These are phyloP conservation scores for Aegilops bicornis DNA, from an alignment of 176 grass and related monocot genomes.

Conservation along the genomic window DNA sequence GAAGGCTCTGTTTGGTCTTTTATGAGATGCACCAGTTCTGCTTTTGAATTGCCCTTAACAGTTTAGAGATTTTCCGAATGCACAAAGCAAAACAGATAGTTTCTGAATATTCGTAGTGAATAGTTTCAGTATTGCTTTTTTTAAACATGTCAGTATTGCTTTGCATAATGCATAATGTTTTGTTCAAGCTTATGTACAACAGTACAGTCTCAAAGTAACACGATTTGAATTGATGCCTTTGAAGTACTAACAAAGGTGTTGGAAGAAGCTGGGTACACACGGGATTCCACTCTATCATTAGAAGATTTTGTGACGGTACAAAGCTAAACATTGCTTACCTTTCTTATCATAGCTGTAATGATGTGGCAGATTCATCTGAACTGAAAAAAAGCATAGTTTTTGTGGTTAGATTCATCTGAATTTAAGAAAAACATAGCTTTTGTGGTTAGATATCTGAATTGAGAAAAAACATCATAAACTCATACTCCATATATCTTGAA, in stretches of 20 bases:
- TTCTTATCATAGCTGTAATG: not conserved
- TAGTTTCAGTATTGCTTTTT: not conserved
- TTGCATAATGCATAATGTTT: not conserved
- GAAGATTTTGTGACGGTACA: constrained; percentile 75
- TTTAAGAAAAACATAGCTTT: no score
- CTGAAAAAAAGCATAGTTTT: no score
- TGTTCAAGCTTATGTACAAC: not conserved
- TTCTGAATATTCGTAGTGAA: not conserved
- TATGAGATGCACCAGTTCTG: not conserved
- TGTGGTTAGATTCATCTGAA: no score
- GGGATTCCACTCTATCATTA: constrained; percentile 55
- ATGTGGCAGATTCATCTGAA: not conserved
- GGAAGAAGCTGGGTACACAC: constrained; percentile 70
- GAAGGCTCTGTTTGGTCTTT: not conserved
- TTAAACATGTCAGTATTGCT: not conserved
- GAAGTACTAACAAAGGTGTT: constrained; percentile 40
- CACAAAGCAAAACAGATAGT: not conserved
- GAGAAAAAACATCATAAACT: no score
- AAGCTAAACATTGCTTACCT: not conserved
- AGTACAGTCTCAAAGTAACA: constrained; percentile 1
- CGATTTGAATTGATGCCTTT: not conserved
- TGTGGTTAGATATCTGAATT: no score
- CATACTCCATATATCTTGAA: not conserved
- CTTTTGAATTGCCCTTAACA: not conserved
- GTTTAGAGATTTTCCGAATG: not conserved